Base-by-base conservation (phyloP, 1,139 yeast species). In the Magnusiomyces paraingens region DNA sequence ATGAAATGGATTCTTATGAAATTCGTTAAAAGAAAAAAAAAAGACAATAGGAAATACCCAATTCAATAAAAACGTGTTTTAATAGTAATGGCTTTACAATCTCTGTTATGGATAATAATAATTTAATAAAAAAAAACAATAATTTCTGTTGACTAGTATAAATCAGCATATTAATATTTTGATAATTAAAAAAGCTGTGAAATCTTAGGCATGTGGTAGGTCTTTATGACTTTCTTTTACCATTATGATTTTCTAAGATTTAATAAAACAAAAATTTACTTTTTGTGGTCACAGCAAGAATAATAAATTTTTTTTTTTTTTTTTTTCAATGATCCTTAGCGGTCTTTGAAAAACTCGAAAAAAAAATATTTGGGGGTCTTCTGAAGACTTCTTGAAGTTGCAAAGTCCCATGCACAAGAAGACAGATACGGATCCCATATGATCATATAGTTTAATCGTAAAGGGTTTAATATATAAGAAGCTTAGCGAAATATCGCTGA, bases 361-460 rank as follows among this genome's bases (percentile, higher is more conserved):
- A 6, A 26, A 18, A 42, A 2, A 42, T 12, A 42, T 8, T 4
- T 41, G 39, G 15, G 26, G 45, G 32, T 29, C 48, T 47, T 20
- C 12, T 52, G 54, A 52, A 52, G 54, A 52, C 54, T 42, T 44
- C 35, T 38, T 52, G 42, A 47, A 15, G 52, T 36, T 40, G 17
- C 46, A 40, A 21, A 18, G 46, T 42, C 20, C 46, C 32, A 42
- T 42, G 26, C 26, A 15, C 46, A 21, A 26, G 32, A 42, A 42
- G 46, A 63, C 67, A 64, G 67, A 64, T 63, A 62, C 67, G 66
- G 63, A 58, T 56, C 61, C 50, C 12, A 64, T 66, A 64, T 59
- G n/a, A 12, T 32, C 18, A 22, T 42, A 15, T 41, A 41, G 44
- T 32, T 10, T 32, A 32, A n/a, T n/a, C n/a, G n/a, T n/a, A n/a